Base-by-base conservation (phyloP, 345 rosid species). In the Salix suchowensis region DNA sequence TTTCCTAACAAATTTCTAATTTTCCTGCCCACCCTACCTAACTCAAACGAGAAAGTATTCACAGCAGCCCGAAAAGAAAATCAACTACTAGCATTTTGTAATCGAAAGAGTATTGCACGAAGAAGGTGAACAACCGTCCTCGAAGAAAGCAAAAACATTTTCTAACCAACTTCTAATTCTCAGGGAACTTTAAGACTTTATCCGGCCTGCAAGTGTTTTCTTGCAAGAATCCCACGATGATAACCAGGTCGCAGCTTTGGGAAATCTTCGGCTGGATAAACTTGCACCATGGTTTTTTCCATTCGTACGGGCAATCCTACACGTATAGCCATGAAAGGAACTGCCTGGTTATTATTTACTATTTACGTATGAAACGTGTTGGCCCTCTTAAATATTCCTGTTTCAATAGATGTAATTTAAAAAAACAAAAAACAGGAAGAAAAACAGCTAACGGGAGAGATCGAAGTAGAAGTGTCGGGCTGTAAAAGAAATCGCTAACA, bases 11-110 rank as follows among this genome's bases (percentile, higher is more conserved):
- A 64, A 14, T 21, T 9, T 70, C 18, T 2, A 9, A 12, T 13
- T 26, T 83, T 79, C 88, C 58, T 75, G 80, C 88, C 86, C 73
- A 81, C 82, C 83, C 73, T 18, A 83, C 85, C 86, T 69, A 83
- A 79, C 76, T n/a, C 4, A 19, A 9, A 44, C 44, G 21, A 74
- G 32, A 64, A 70, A 4, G 71, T 44, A n/a, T 16, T 13, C 34
- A 9, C 4, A 23, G 0, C 62, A 58, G 1, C 28, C 62, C 23
- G 28, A 23, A 58, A 58, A n/a, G 28, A 5, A 58, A n/a, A n/a
- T n/a, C 23, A 23, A 58, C 62, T 3, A 23, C 14, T n/a, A n/a
- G 28, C 58, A 52, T n/a, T 3, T 10, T 58, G 26, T 0, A 58
- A 30, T 62, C 6, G 12, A 44, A 70, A 42, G 23, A 62, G 68